A percentile compares a stretch with the other conserved stretches of the same genome.
These are phyloP conservation scores for Rhododendron vialii DNA, from an alignment of 148 eudicot genomes.

Conservation along the genomic window DNA sequence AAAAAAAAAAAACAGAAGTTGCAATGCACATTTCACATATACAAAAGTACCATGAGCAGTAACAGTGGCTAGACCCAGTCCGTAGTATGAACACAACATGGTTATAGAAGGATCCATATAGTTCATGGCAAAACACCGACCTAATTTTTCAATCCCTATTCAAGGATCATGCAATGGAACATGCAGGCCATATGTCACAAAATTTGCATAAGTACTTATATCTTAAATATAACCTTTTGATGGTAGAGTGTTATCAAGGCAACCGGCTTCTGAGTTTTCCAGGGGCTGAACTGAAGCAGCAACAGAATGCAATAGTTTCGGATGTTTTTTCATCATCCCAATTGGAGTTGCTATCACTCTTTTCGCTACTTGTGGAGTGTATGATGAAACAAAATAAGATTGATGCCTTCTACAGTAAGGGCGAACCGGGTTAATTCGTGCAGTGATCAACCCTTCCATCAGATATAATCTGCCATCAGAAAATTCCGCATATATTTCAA, in stretches of 20 bases:
- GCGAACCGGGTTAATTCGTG: slow-evolving; percentile 26
- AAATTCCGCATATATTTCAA: not conserved
- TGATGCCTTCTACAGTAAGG: slow-evolving; percentile 20
- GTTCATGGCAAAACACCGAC: not conserved
- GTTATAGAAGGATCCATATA: not conserved
- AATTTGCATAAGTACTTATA: not conserved
- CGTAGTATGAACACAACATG: not conserved
- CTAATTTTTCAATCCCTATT: not conserved
- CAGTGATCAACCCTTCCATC: slow-evolving; percentile 71
- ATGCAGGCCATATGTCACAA: not conserved
- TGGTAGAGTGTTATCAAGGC: slow-evolving; percentile 66
- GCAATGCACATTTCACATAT: not conserved
- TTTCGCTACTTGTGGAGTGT: slow-evolving; percentile 16
- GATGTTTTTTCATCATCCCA: slow-evolving; percentile 30
- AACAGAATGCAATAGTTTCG: slow-evolving; percentile 34
- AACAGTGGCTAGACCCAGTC: not conserved
- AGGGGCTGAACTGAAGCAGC: slow-evolving; percentile 53
- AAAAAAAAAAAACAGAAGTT: not conserved
- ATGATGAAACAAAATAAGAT: slow-evolving; percentile 22
- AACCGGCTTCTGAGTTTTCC: slow-evolving; percentile 36
- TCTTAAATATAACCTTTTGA: slow-evolving; percentile 53
- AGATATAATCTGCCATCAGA: slow-evolving; percentile 22
- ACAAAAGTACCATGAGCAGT: not conserved
- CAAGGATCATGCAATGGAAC: not conserved
- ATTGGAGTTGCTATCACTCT: slow-evolving; percentile 29